Percentiles rank a stretch among this genome's conserved stretches.
phyloP scores from a whole-genome alignment of 1,139 yeast genomes.

The Candida sanyaensis region DNA sequence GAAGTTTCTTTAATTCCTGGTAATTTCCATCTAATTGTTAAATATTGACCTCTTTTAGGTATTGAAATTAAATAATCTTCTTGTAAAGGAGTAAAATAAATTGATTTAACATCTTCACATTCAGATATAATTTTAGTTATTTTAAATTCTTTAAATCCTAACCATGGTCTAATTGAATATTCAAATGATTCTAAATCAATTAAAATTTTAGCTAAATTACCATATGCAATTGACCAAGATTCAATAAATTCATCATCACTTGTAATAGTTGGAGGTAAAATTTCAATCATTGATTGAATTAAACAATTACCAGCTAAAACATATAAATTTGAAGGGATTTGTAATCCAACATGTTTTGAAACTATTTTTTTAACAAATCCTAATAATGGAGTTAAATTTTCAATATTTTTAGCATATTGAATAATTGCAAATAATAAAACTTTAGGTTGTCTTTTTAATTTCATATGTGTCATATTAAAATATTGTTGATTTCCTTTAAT shows the following conservation, averaged over 20 bases:
- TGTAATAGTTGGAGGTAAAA: slow-evolving; percentile 58
- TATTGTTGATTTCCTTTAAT: slow-evolving; percentile 27
- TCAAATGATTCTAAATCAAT: slow-evolving; percentile 55
- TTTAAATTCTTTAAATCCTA: slow-evolving; percentile 54
- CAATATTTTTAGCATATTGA: slow-evolving; percentile 65
- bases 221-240: slow-evolving; percentile 72
- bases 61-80: slow-evolving; percentile 36
- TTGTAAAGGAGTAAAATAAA: slow-evolving; percentile 47
- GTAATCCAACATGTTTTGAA: slow-evolving; percentile 65
- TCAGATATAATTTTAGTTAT: slow-evolving; percentile 48
- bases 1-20: slow-evolving; percentile 40
- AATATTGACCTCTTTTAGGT: slow-evolving; percentile 61
- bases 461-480: slow-evolving; percentile 64
- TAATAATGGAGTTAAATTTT: slow-evolving; percentile 54
- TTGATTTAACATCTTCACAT: slow-evolving; percentile 50
- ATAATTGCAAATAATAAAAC: slow-evolving; percentile 64
- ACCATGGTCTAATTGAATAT: slow-evolving; percentile 53
- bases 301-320: slow-evolving; percentile 62
- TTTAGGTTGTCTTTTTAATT: slow-evolving; percentile 57
- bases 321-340: slow-evolving; percentile 63
- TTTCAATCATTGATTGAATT: slow-evolving; percentile 52
- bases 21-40: slow-evolving; percentile 48
- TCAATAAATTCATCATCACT: slow-evolving; percentile 55
- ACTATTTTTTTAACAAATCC: slow-evolving; percentile 62
- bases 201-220: slow-evolving; percentile 62